Percentiles rank a stretch among this genome's conserved stretches.
phyloP scores from a whole-genome alignment of 2,329 filamentous ascomycete genomes.

The Bertia moriformis region DNA sequence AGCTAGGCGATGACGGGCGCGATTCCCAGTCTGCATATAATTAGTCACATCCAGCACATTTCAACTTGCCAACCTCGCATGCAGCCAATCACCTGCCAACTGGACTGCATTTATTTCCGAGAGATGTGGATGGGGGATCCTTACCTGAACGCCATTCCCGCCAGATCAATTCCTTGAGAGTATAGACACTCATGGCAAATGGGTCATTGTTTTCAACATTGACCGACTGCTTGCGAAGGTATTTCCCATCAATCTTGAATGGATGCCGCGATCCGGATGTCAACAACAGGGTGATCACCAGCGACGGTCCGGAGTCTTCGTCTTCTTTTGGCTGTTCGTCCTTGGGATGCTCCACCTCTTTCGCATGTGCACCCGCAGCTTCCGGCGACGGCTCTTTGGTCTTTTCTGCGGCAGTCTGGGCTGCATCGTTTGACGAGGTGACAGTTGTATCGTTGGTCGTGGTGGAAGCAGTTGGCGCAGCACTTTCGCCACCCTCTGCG shows the following conservation, averaged over 20 bases:
- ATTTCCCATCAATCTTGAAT: constrained; percentile 1
- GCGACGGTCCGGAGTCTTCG: not conserved
- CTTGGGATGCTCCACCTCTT: too few species aligned
- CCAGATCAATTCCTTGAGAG: constrained; percentile 1
- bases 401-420: too few species aligned
- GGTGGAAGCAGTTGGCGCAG: too few species aligned
- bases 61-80: not conserved
- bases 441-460: too few species aligned
- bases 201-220: constrained; percentile 1
- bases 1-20: not conserved
- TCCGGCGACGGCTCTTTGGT: too few species aligned
- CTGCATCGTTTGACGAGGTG: too few species aligned
- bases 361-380: too few species aligned
- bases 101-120: too few species aligned
- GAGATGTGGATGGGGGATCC: too few species aligned
- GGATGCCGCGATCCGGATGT: not conserved
- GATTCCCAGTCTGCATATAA: constrained; percentile 1
- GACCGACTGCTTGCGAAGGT: not conserved
- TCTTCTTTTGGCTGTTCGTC: not conserved
- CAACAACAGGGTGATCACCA: not conserved
- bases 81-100: not conserved
- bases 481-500: too few species aligned
- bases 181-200: constrained; percentile 1
- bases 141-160: not conserved
- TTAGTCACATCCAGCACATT: not conserved